Percentiles rank a stretch among this genome's conserved stretches.
phyloP scores from a whole-genome alignment of 2,329 filamentous ascomycete species.

The Colletotrichum spinosum region DNA sequence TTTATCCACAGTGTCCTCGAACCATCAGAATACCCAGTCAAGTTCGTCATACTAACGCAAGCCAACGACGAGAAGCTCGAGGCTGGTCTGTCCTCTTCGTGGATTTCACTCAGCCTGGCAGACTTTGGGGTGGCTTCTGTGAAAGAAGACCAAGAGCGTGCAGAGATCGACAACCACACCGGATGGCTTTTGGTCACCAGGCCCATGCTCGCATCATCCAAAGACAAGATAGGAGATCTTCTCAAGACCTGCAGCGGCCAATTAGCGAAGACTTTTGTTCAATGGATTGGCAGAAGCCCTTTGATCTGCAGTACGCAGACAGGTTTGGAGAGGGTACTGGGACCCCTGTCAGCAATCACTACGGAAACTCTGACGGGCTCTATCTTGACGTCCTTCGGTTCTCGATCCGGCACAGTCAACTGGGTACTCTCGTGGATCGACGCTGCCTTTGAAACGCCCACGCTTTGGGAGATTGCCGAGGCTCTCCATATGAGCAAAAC shows the following conservation, averaged over 20 bases:
- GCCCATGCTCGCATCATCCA: too few relatives aligned
- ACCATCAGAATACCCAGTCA: neutral
- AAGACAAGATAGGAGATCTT: too few relatives aligned
- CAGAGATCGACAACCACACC: too few relatives aligned
- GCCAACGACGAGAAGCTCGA: constrained; percentile 1
- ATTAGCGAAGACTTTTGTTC: neutral
- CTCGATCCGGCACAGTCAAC: neutral
- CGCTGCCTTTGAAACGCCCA: constrained; percentile 2
- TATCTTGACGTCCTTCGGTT: neutral
- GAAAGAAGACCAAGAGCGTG: too few relatives aligned
- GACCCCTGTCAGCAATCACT: neutral
- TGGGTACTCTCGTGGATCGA: neutral
- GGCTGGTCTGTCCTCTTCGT: too few relatives aligned
- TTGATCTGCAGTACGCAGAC: neutral
- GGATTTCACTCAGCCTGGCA: too few relatives aligned
- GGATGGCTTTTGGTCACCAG: too few relatives aligned
- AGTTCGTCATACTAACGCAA: constrained; percentile 3
- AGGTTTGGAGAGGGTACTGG: neutral
- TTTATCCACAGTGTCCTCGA: neutral
- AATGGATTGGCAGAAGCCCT: neutral
- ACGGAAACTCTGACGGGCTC: neutral
- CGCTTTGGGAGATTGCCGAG: constrained; percentile 2
- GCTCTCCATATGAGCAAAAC: neutral
- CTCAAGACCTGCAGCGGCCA: too few relatives aligned
- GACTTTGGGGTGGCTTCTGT: too few relatives aligned